Conservation (phyloP, 805 yeast genomes). For the Wickerhamomyces queroliae region DNA sequence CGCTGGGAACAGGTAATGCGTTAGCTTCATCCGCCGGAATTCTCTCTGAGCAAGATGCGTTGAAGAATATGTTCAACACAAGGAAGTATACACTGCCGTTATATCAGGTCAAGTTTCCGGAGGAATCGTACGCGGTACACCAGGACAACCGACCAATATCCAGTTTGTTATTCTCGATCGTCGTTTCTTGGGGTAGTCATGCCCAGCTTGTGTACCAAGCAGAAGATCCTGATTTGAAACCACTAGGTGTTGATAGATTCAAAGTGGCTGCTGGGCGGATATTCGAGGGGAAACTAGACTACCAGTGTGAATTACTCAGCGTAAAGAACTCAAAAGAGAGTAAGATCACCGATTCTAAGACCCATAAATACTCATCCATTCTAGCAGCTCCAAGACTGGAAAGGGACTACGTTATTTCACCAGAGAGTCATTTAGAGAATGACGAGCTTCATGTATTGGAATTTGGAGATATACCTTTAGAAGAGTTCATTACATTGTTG, state of each 20-base stretch:
- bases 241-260: constrained; percentile 63
- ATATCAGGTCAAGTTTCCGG: constrained; percentile 26
- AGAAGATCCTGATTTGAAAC: constrained; percentile 61
- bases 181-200: constrained; percentile 82
- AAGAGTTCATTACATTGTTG: constrained; percentile 10
- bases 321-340: not conserved
- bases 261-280: constrained; percentile 58
- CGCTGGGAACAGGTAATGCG: constrained; percentile 88
- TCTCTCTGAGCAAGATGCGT: constrained; percentile 25
- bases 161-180: constrained; percentile 42
- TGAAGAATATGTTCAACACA: constrained; percentile 28
- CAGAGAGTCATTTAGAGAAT: constrained; percentile 12
- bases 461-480: constrained; percentile 7
- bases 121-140: constrained; percentile 8
- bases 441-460: constrained; percentile 13
- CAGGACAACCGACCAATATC: constrained; percentile 2
- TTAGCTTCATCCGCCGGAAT: constrained; percentile 56
- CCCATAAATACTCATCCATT: constrained; percentile 12
- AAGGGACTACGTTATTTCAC: constrained; percentile 17
- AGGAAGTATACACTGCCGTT: constrained; percentile 24
- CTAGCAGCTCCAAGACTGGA: constrained; percentile 17
- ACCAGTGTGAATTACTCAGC: not conserved
- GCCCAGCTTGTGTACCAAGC: constrained; percentile 80
- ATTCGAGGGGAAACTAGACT: constrained; percentile 29
- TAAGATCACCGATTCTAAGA: not conserved